Base-by-base conservation (phyloP, 1,284 basidiomycete genomes). In the Rhodotorula sp. region DNA sequence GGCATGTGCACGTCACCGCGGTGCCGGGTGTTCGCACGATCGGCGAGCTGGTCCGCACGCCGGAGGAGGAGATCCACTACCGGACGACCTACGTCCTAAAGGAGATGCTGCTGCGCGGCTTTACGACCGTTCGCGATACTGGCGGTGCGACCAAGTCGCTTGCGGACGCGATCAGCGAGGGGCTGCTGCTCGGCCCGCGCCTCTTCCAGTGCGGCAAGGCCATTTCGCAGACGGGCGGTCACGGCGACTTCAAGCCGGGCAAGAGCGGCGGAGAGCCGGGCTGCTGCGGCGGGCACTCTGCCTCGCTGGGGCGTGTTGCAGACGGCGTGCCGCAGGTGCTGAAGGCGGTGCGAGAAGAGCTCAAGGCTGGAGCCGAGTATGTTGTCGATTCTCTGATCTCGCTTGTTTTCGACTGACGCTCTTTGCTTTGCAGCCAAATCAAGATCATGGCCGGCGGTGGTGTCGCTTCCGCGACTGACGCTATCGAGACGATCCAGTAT, bases 81-180 rank as follows among this genome's bases (percentile, higher is more conserved):
- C 81, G 52, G 79, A 83, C 54, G 75, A 81, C 49, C 73, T 85
- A 44, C 79, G 83, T 34, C 79, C 45, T 46, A 14, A 48, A 44
- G 81, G 83, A 83, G 68, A 85, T 85, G 84, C 81, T 85, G 4
- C 66, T 80, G 19, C 78, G 84, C 41, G 85, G 85, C 0, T 86
- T 85, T 74, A 86, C 85, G 0, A 85, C 84, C 5, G 83, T 85
- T 23, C 81, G 85, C n/a, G 85, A 86, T 72, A 82, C 82, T 16
- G 85, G 84, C 70, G 85, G 85, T 21, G 85, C 84, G 1, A 82
- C 81, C 64, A 84, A 84, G 72, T 77, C 81, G 12, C 79, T 67
- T 25, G 84, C 84, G 16, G 77, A 80, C 46, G 83, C 85, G 0
- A 80, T 85, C 34, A 78, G 80, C 17, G 84, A 85, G 72, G 84